These are phyloP conservation scores for Kandelia obovata DNA, from an alignment of 345 rosid species.

Conservation along the genomic window DNA sequence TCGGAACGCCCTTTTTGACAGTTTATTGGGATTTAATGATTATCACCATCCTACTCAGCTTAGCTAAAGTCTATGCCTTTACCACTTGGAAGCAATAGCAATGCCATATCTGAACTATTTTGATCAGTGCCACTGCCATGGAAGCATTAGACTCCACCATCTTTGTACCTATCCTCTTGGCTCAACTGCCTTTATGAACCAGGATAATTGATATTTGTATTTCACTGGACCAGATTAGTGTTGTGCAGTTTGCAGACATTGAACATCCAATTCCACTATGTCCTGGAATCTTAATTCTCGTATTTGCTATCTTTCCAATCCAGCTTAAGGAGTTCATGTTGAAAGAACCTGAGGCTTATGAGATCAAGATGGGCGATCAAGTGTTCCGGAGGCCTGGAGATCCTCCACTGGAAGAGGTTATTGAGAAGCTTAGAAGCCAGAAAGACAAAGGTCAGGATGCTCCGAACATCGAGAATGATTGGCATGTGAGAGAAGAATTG, in stretches of 20 bases:
- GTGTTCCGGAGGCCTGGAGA: constrained; percentile 73
- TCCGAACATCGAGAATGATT: constrained; percentile 14
- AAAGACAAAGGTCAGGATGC: constrained; percentile 13
- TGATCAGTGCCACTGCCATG: constrained; percentile 10
- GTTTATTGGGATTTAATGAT: too few relatives aligned
- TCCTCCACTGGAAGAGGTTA: constrained; percentile 67
- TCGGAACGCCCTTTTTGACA: too few relatives aligned
- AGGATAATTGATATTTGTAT: not conserved
- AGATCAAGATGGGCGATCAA: constrained; percentile 77
- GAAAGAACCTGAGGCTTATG: constrained; percentile 74
- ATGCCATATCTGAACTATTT: constrained; percentile 23
- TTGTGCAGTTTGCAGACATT: too few relatives aligned
- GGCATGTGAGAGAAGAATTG: constrained; percentile 50
- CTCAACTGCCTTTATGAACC: not conserved
- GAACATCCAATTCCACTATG: too few relatives aligned
- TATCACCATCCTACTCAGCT: too few relatives aligned
- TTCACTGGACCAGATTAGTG: not conserved
- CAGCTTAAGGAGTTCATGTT: constrained; percentile 83
- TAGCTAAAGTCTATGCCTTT: constrained; percentile 25
- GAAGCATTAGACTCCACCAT: constrained; percentile 30
- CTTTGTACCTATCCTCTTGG: constrained; percentile 16
- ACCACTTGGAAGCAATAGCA: constrained; percentile 42
- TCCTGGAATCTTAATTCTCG: not conserved
- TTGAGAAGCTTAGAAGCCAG: constrained; percentile 40
- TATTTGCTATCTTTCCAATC: not conserved